Percentiles rank a stretch among this genome's conserved stretches.
Conservation (phyloP, 31 red algal genomes). For the Porphyra umbilicalis region DNA sequence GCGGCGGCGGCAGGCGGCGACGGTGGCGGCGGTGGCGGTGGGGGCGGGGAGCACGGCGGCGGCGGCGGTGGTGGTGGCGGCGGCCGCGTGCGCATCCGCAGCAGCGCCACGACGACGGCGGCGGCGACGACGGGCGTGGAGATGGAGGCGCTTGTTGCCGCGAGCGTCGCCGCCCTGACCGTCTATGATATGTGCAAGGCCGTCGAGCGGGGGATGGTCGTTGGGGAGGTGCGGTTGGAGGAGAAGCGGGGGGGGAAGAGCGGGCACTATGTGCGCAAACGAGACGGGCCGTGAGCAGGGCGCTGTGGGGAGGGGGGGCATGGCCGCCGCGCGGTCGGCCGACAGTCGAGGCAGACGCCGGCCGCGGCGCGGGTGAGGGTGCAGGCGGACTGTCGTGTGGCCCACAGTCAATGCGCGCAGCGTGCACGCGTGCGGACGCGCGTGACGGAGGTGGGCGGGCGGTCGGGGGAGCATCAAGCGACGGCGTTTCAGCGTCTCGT, state of each 20-base stretch:
- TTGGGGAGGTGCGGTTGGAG: conserved; percentile 33
- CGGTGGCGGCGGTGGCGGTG: not conserved
- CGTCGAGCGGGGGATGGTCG: conserved; percentile 51
- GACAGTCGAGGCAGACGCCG: too few relatives aligned
- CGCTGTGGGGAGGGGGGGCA: too few relatives aligned
- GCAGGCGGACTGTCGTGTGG: too few relatives aligned
- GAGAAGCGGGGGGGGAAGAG: conserved; percentile 61
- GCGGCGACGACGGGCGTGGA: conserved; percentile 73
- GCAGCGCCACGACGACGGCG: conserved; percentile 16
- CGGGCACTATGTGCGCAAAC: conserved; percentile 24
- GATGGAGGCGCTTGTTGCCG: conserved; percentile 86
- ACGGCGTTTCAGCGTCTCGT: too few relatives aligned
- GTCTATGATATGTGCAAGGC: conserved; percentile 99
- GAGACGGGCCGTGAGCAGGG: not conserved
- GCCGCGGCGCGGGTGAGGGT: too few relatives aligned
- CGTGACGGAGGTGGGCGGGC: too few relatives aligned
- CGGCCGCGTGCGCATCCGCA: conserved; percentile 15
- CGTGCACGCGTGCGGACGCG: too few relatives aligned
- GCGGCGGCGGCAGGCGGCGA: not conserved
- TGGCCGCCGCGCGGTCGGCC: too few relatives aligned
- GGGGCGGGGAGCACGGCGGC: not conserved
- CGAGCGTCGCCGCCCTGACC: conserved; percentile 73
- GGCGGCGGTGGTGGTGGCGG: not conserved
- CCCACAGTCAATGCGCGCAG: too few relatives aligned
- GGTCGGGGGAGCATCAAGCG: too few relatives aligned